These are phyloP conservation scores for Panellus pusillus DNA, from an alignment of 768 basidiomycete genomes.

Conservation along the genomic window DNA sequence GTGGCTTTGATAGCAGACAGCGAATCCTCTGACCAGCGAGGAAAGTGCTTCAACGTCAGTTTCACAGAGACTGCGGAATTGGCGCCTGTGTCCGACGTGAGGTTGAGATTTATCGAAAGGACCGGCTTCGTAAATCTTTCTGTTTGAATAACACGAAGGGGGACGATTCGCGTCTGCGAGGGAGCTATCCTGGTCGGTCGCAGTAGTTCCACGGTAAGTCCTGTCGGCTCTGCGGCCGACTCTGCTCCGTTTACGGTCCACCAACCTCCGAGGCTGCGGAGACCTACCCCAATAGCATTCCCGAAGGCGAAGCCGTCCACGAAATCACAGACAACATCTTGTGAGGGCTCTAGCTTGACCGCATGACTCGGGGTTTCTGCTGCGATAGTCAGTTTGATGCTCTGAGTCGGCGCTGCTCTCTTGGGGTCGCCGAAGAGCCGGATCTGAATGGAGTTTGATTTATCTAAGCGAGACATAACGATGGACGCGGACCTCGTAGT, in stretches of 20 bases:
- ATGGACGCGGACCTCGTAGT: constrained; percentile 65
- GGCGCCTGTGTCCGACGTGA: constrained; percentile 29
- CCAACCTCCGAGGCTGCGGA: constrained; percentile 53
- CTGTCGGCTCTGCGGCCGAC: constrained; percentile 21
- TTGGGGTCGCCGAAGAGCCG: constrained; percentile 80
- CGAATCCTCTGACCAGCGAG: constrained; percentile 37
- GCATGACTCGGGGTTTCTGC: constrained; percentile 32
- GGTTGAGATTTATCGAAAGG: constrained; percentile 39
- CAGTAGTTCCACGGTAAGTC: constrained; percentile 30
- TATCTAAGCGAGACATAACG: constrained; percentile 1
- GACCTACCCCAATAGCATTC: constrained; percentile 60
- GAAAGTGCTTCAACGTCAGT: constrained; percentile 48
- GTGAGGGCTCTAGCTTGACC: constrained; percentile 46
- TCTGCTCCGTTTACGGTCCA: constrained; percentile 47
- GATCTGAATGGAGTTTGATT: constrained; percentile 46
- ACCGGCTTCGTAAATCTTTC: constrained; percentile 32
- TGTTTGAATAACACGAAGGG: constrained; percentile 48
- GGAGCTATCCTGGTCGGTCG: constrained; percentile 48
- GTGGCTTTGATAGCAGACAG: constrained; percentile 50
- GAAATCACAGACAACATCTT: constrained; percentile 66
- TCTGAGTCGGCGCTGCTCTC: constrained; percentile 52
- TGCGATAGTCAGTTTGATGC: constrained; percentile 50
- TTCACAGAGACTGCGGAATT: constrained; percentile 31
- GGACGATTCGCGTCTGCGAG: constrained; percentile 61
- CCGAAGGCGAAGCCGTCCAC: constrained; percentile 78